These are phyloP conservation scores for Gelatoporia subvermispora DNA, from an alignment of 768 basidiomycete species.

Conservation along the genomic window DNA sequence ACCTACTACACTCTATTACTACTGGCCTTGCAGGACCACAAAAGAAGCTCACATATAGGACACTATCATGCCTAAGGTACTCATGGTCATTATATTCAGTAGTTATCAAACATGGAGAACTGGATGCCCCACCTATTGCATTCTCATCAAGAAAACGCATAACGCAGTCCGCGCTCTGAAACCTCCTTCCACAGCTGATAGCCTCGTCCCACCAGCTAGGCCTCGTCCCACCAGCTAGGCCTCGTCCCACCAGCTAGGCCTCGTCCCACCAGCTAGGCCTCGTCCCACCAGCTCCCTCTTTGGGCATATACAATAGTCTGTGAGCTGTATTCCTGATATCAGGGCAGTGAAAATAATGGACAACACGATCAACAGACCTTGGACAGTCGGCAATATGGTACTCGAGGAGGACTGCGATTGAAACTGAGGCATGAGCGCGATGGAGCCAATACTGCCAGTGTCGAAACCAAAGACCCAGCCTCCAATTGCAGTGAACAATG, in stretches of 20 bases:
- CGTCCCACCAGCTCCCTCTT: conserved; percentile 26
- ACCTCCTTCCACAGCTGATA: conserved; percentile 23
- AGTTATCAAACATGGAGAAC: not conserved
- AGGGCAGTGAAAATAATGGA: conserved; percentile 39
- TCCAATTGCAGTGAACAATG: conserved; percentile 27
- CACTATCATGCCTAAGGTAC: conserved; percentile 28
- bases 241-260: conserved; percentile 5
- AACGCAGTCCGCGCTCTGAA: conserved; percentile 31
- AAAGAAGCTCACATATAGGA: conserved; percentile 24
- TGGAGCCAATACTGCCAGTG: conserved; percentile 37
- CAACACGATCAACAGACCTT: conserved; percentile 40
- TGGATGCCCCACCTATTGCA: conserved; percentile 31
- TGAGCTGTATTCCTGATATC: conserved; percentile 27
- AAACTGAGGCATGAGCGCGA: conserved; percentile 45
- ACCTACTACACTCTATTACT: conserved; percentile 21
- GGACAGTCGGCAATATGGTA: conserved; percentile 29
- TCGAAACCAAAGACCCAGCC: conserved; percentile 33
- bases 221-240: conserved; percentile 9
- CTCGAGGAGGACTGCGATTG: conserved; percentile 28
- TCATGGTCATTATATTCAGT: not conserved
- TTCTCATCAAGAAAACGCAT: conserved; percentile 40
- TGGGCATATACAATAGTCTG: conserved; percentile 28
- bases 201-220: conserved; percentile 22
- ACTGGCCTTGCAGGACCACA: not conserved
- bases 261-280: no score